Conservation (phyloP, 129 eudicot genomes). For the Oenanthe sinensis region DNA sequence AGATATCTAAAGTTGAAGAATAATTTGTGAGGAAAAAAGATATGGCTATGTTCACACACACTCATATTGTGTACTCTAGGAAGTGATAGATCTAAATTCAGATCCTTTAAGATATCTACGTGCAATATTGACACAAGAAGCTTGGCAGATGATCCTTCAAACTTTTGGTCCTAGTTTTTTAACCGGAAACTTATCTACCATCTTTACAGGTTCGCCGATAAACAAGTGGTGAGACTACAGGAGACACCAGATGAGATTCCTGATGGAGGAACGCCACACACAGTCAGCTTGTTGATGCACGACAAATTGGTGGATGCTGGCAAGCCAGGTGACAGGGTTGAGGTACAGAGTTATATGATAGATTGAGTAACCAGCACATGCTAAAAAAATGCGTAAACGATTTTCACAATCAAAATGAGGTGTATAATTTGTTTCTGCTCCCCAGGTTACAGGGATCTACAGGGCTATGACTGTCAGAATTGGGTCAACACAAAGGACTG, state of each 20-base stretch:
- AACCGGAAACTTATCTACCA: background rate
- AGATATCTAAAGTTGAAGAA: background rate
- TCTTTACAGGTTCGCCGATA: slow-evolving; percentile 72
- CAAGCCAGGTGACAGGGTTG: slow-evolving; percentile 98
- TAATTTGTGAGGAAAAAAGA: background rate
- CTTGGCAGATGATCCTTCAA: background rate
- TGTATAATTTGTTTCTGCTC: slow-evolving; percentile 13
- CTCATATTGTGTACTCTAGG: background rate
- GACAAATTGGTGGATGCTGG: slow-evolving; percentile 92
- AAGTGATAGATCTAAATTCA: background rate
- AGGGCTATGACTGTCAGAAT: slow-evolving; percentile 94
- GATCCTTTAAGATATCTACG: background rate
- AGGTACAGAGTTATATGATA: slow-evolving; percentile 32
- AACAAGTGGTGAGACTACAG: slow-evolving; percentile 89
- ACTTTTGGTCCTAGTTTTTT: background rate
- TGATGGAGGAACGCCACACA: slow-evolving; percentile 99
- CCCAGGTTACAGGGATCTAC: slow-evolving; percentile 86
- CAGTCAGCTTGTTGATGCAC: slow-evolving; percentile 95
- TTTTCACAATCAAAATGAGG: slow-evolving; percentile 8
- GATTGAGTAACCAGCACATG: background rate
- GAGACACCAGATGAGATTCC: slow-evolving; percentile 98
- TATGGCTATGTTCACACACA: background rate
- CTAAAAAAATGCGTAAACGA: background rate
- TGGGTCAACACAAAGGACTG: slow-evolving; percentile 76
- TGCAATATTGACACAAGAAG: background rate